Percentiles rank a stretch among this genome's conserved stretches.
These are phyloP conservation scores for Skeletonema tropicum DNA, from an alignment of 108 stramenopile species.

Conservation along the genomic window DNA sequence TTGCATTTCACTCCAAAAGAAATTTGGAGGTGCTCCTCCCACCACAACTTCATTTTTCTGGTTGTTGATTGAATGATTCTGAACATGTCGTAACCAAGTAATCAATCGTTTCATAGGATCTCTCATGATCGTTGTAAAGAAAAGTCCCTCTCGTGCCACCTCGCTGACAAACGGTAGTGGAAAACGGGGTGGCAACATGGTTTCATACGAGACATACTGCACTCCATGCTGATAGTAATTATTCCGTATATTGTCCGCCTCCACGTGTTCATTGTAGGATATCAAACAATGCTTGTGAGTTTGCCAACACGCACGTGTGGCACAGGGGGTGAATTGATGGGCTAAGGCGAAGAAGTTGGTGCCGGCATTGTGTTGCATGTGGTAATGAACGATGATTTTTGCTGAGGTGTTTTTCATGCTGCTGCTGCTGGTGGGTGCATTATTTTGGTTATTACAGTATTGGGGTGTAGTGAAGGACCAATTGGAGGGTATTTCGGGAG, in stretches of 20 bases:
- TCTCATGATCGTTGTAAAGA: slow-evolving; percentile 46
- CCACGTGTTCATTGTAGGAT: slow-evolving; percentile 39
- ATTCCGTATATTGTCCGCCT: slow-evolving; percentile 40
- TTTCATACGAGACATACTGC: slow-evolving; percentile 47
- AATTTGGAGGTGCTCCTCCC: not conserved
- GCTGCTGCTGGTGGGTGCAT: not conserved
- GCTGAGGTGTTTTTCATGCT: not conserved
- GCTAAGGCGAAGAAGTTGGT: slow-evolving; percentile 30
- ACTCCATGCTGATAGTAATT: slow-evolving; percentile 38
- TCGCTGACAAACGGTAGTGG: slow-evolving; percentile 43
- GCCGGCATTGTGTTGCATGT: slow-evolving; percentile 50
- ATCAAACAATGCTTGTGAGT: slow-evolving; percentile 40
- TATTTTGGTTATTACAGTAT: not conserved
- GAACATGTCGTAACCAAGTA: slow-evolving; percentile 1
- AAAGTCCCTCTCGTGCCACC: slow-evolving; percentile 34
- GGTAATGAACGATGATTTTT: slow-evolving; percentile 48
- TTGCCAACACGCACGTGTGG: slow-evolving; percentile 44
- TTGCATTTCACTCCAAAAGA: slow-evolving; percentile 40
- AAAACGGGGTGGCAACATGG: slow-evolving; percentile 44
- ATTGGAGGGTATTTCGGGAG: not conserved
- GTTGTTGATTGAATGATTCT: not conserved
- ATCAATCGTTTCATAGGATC: slow-evolving; percentile 32
- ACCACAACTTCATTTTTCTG: not conserved
- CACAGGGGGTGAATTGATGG: slow-evolving; percentile 21
- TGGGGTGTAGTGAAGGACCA: not conserved